Conservation (phyloP, 2,329 filamentous ascomycete genomes). For the Leptographium lundbergii region DNA sequence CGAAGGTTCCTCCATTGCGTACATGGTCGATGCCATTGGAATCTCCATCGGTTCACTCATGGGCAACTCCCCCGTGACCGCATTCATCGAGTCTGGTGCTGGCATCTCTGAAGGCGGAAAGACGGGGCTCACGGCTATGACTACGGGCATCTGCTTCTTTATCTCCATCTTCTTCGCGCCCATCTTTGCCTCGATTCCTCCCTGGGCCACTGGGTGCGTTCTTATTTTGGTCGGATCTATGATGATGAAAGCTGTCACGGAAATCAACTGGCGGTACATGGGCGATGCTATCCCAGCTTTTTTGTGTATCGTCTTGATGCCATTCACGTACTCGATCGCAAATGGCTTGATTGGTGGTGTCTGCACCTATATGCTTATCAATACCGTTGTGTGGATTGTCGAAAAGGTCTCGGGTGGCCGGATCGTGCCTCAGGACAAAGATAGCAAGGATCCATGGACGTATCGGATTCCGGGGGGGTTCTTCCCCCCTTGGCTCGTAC, state of each 20-base stretch:
- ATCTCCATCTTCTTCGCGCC: conserved; percentile 63
- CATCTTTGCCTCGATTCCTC: conserved; percentile 62
- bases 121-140: conserved; percentile 58
- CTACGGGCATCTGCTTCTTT: conserved; percentile 56
- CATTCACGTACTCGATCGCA: conserved; percentile 65
- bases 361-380: conserved; percentile 38
- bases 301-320: conserved; percentile 61
- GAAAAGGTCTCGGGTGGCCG: conserved; percentile 28
- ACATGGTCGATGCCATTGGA: conserved; percentile 56
- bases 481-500: conserved; percentile 59
- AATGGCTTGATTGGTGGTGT: conserved; percentile 58
- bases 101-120: conserved; percentile 66
- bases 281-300: conserved; percentile 65
- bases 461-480: conserved; percentile 61
- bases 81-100: conserved; percentile 62
- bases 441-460: conserved; percentile 41
- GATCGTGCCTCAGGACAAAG: conserved; percentile 35
- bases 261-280: conserved; percentile 65
- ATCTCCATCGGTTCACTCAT: conserved; percentile 60
- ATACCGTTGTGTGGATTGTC: conserved; percentile 31
- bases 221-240: conserved; percentile 59
- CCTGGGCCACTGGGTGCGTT: conserved; percentile 65
- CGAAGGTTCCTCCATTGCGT: conserved; percentile 69
- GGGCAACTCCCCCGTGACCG: conserved; percentile 57
- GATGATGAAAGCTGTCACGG: conserved; percentile 62